Conservation (phyloP, 768 basidiomycete genomes). For the Serendipita sp. region DNA sequence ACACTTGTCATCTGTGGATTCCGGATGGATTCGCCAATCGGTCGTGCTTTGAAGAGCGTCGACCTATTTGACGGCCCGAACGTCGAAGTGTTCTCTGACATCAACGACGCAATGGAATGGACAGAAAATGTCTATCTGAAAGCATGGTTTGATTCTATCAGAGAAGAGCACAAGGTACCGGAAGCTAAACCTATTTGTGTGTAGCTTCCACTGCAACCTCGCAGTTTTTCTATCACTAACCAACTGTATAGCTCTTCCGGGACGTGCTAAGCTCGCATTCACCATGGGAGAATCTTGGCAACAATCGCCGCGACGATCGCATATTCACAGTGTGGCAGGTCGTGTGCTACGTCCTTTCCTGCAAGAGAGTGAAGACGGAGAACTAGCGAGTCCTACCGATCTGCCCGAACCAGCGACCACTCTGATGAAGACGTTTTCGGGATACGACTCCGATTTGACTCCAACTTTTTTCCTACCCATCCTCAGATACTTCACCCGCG, state of each 20-base stretch:
- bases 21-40: constrained; percentile 41
- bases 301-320: constrained; percentile 51
- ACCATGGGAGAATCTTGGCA: constrained; percentile 29
- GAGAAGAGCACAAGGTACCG: constrained; percentile 30
- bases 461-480: constrained; percentile 42
- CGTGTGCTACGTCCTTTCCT: constrained; percentile 32
- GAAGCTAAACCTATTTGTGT: constrained; percentile 23
- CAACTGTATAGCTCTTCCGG: constrained; percentile 32
- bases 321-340: constrained; percentile 55
- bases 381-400: constrained; percentile 15
- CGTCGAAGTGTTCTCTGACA: constrained; percentile 65
- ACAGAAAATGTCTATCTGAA: constrained; percentile 85
- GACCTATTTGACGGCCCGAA: constrained; percentile 58
- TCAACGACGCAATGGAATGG: constrained; percentile 94
- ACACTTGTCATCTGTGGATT: constrained; percentile 83
- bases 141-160: constrained; percentile 58
- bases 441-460: constrained; percentile 33
- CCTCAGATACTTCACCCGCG: constrained; percentile 50
- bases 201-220: not conserved
- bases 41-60: constrained; percentile 58
- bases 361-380: not conserved
- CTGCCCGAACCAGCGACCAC: constrained; percentile 52
- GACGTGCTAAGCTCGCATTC: constrained; percentile 35
- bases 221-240: constrained; percentile 1
- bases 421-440: constrained; percentile 62